These are phyloP conservation scores for Aspergillaceae sp. DNA, from an alignment of 2,329 filamentous ascomycete genomes.

Conservation along the genomic window DNA sequence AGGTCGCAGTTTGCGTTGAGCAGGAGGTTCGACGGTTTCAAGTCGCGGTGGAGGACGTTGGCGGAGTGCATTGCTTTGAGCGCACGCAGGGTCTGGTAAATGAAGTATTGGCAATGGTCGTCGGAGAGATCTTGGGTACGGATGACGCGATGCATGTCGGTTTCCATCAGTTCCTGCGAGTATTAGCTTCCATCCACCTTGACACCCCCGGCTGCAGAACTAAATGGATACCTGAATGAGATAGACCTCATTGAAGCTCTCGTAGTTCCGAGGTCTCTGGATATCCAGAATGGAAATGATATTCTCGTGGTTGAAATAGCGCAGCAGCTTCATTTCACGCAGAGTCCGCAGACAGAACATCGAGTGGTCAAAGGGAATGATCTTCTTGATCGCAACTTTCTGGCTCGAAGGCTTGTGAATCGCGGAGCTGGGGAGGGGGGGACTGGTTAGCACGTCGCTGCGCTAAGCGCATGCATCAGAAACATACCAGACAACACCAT, in stretches of 20 bases:
- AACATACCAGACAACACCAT: conserved; percentile 92
- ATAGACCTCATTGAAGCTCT: conserved; percentile 95
- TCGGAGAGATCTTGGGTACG: conserved; percentile 97
- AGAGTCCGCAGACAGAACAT: conserved; percentile 97
- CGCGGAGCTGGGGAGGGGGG: conserved; percentile 60
- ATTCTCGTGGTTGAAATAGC: conserved; percentile 99
- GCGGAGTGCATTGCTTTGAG: conserved; percentile 99
- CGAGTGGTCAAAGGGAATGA: conserved; percentile 96
- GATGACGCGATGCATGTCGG: conserved; percentile 98
- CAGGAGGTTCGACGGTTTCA: conserved; percentile 94
- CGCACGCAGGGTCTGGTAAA: conserved; percentile 96
- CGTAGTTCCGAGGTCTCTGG: conserved; percentile 93
- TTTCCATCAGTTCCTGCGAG: conserved; percentile 89
- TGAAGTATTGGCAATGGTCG: conserved; percentile 99
- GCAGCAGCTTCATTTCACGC: conserved; percentile 96
- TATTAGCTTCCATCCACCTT: background rate
- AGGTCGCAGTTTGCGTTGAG: conserved; percentile 98
- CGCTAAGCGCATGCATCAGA: background rate
- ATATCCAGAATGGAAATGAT: conserved; percentile 99
- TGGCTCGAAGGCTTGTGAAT: conserved; percentile 96
- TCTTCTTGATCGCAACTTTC: conserved; percentile 99
- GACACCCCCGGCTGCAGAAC: background rate
- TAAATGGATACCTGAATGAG: conserved; percentile 71
- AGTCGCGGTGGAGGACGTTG: conserved; percentile 91
- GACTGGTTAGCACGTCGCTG: conserved; percentile 5